Evolutionary conservation across 768 basidiomycete genomes (phyloP), one percentile per base, ranked within the genome.

Genomic region (Astraeus odoratus): DNA sequence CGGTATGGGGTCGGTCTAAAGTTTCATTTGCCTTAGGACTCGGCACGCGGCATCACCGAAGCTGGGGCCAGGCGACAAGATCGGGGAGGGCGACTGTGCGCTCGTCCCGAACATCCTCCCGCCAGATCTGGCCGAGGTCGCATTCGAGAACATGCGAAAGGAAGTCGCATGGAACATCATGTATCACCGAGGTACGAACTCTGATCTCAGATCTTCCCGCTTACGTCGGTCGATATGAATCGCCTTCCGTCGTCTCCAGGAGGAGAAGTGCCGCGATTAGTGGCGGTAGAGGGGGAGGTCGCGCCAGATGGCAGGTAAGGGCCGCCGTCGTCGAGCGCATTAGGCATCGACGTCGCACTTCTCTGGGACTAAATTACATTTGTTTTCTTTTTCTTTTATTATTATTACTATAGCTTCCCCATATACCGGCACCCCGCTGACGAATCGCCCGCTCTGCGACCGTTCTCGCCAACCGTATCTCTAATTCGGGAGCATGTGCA

Each of bases 351-450:
- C n/a, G n/a, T n/a, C n/a, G n/a, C n/a, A n/a, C n/a, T n/a, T n/a
- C n/a, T n/a, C n/a, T n/a, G n/a, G n/a, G n/a, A n/a, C n/a, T n/a
- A n/a, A 39, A 61, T 35, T 23, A 34, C 18, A 47, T 50, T 45
- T 33, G 18, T 31, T 41, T 42, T 35, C 39, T 15, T 30, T 24
- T 26, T 27, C 27, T 24, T 15, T 38, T 20, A 40, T 10, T 13
- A 12, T 30, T 15, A 31, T 37, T 27, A 27, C 18, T 20, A 6
- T 47, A 86, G 83, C 54, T 80, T 78, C 57, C 87, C 88, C 4
- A 71, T 90, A 42, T 91, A 90, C 60, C 79, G 88, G 26, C 86
- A 89, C 58, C 88, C 88, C 12, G 77, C 86, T 3, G 87, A 91
- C 58, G 76, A 81, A 52, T 84, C 84, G 0, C 87, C 87, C 22